Evolutionary conservation across 1,284 basidiomycete species (phyloP).

Genomic region (Inonotus obliquus): DNA sequence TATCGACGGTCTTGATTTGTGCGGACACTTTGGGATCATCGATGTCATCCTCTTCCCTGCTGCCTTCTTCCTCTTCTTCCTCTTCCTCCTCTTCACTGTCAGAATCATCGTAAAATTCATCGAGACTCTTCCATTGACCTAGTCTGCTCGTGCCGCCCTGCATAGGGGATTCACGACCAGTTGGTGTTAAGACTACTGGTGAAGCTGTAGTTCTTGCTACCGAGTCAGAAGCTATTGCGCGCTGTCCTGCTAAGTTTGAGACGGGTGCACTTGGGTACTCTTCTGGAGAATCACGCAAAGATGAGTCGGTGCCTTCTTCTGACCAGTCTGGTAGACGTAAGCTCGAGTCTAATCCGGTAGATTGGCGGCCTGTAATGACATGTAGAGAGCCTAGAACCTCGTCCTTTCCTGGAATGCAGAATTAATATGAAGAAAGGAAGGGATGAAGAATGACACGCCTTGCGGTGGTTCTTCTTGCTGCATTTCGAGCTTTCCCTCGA

Average conservation of each 20-base stretch:
- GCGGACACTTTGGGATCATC: constrained; percentile 13
- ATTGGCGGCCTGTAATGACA: constrained; percentile 49
- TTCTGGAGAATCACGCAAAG: constrained; percentile 52
- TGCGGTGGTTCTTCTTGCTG: constrained; percentile 33
- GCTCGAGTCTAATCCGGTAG: constrained; percentile 33
- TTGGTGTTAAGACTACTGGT: constrained; percentile 51
- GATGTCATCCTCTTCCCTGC: constrained; percentile 7
- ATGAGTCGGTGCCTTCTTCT: constrained; percentile 54
- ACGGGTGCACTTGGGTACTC: constrained; percentile 37
- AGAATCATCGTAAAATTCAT: constrained; percentile 45
- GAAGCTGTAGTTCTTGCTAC: constrained; percentile 17
- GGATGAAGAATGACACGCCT: constrained; percentile 20
- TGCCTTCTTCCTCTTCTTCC: constrained; percentile 30
- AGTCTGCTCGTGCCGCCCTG: constrained; percentile 33
- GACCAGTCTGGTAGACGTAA: constrained; percentile 53
- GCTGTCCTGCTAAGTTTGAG: constrained; percentile 26
- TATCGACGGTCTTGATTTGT: constrained; percentile 27
- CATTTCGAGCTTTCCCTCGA: constrained; percentile 61
- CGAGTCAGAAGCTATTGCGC: constrained; percentile 17
- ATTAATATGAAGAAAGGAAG: constrained; percentile 24
- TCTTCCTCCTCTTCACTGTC: constrained; percentile 26
- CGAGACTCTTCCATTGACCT: constrained; percentile 54
- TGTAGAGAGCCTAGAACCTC: constrained; percentile 50
- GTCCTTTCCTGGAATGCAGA: constrained; percentile 22
- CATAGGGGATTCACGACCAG: constrained; percentile 38